These are phyloP conservation scores for Hypoxylon perforatum DNA, from an alignment of 495 filamentous ascomycete genomes.

Conservation along the genomic window DNA sequence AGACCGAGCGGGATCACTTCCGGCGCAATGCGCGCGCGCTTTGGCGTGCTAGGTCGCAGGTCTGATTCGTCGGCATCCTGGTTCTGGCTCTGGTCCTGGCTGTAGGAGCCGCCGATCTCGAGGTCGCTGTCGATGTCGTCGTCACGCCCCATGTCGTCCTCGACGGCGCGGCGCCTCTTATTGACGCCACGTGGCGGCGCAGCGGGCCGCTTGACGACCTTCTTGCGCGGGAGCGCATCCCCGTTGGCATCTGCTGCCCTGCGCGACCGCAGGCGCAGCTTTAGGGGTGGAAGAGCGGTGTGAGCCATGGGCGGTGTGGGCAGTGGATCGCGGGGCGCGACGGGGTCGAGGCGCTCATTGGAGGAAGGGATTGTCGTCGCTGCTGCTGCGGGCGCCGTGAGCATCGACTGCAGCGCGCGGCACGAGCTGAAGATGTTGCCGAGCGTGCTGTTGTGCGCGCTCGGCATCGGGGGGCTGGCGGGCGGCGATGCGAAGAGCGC, in stretches of 20 bases:
- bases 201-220: conserved; percentile 62
- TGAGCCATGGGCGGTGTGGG: conserved; percentile 64
- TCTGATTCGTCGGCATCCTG: conserved; percentile 34
- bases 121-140: conserved; percentile 55
- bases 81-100: conserved; percentile 25
- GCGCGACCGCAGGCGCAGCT: conserved; percentile 60
- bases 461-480: conserved; percentile 70
- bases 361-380: conserved; percentile 58
- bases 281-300: conserved; percentile 57
- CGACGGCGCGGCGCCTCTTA: conserved; percentile 69
- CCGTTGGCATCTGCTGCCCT: conserved; percentile 48
- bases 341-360: conserved; percentile 64
- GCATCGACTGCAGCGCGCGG: conserved; percentile 76
- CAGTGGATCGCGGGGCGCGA: conserved; percentile 55
- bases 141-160: conserved; percentile 63
- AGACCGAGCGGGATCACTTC: conserved; percentile 76
- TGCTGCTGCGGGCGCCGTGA: conserved; percentile 55
- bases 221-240: conserved; percentile 50
- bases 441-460: conserved; percentile 61
- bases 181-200: conserved; percentile 65
- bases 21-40: conserved; percentile 72
- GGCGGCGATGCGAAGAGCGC: conserved; percentile 71
- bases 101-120: conserved; percentile 38
- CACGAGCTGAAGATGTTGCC: conserved; percentile 74
- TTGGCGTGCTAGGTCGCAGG: conserved; percentile 70